A percentile compares a stretch with the other conserved stretches of the same genome.
Conservation (phyloP, 1,139 yeast species). For the Hemisphaericaspora lyxosophila region DNA sequence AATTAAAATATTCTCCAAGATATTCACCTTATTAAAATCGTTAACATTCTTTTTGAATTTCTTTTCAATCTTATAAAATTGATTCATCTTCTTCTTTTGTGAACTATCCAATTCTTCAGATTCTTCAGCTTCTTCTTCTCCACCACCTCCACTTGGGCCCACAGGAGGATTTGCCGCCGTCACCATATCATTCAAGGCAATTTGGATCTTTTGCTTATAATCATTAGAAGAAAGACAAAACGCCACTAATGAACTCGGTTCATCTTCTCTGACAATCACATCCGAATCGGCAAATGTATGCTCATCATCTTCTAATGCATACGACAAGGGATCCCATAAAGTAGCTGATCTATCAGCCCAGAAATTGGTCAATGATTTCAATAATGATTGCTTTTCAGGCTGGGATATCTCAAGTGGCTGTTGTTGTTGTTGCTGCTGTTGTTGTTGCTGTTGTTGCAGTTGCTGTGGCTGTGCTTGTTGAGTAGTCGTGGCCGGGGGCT, state of each 20-base stretch:
- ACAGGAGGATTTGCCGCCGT: no score
- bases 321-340: slow-evolving; percentile 88
- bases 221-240: slow-evolving; percentile 86
- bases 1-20: slow-evolving; percentile 67
- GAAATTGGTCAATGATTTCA: slow-evolving; percentile 83
- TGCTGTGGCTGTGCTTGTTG: slow-evolving; percentile 6
- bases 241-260: slow-evolving; percentile 92
- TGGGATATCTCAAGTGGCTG: background rate
- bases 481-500: no score
- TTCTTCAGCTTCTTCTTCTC: slow-evolving; percentile 11
- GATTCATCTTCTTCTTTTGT: slow-evolving; percentile 36
- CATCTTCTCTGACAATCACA: slow-evolving; percentile 93
- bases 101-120: slow-evolving; percentile 20
- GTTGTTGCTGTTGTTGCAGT: background rate
- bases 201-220: slow-evolving; percentile 63
- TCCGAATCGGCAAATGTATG: slow-evolving; percentile 94
- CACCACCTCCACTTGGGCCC: slow-evolving; percentile 12
- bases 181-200: slow-evolving; percentile 37
- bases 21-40: slow-evolving; percentile 20
- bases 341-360: slow-evolving; percentile 99
- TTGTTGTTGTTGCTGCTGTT: slow-evolving; percentile 1
- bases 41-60: slow-evolving; percentile 38
- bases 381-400: slow-evolving; percentile 70
- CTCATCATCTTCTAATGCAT: slow-evolving; percentile 77
- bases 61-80: slow-evolving; percentile 44